Base-by-base conservation (phyloP, 164 flowering plant genomes). In the Sextonia rubra region DNA sequence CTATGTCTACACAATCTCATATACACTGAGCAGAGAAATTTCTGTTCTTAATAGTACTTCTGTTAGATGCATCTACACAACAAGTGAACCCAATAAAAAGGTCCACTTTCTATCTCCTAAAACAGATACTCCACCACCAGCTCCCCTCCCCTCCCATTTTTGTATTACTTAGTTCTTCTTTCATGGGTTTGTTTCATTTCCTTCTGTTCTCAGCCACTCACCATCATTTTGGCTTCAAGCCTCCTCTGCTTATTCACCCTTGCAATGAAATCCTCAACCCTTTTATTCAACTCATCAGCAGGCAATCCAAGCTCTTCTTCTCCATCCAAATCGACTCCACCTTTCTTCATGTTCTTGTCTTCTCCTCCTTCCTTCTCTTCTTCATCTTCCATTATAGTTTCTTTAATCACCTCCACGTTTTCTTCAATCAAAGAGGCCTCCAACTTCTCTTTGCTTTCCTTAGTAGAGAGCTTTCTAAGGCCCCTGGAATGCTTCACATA, bases 211-310 rank as follows among this genome's bases (percentile, higher is more conserved):
- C 66, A 75, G 26, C 62, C 74, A 66, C 71, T 23, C 66, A 75
- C 32, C 8, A 77, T 68, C 58, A 70, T n/a, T 22, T 58, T 64
- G 69, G 79, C 82, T 87, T 91, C 94, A 74, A 88, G 82, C 81
- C 73, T 83, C 83, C 88, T 80, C 56, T 79, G 89, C 44, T 72
- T 83, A 48, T 86, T 88, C 11, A 91, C 80, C 79, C 85, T 88
- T 48, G 89, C 91, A 78, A 91, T 89, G 76, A 85, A 85, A 72
- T 85, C 91, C 65, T 91, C 94, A 71, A 84, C 90, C 79, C 86
- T 89, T 76, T 75, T 81, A 65, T 82, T 85, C 71, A 90, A 75
- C 44, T 83, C 88, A 64, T 88, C 86, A 9, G 75, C 77, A 15
- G 83, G 82, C 70, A 85, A 69, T 55, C 61, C 70, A 69, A 66